These are phyloP conservation scores for Dendrobium officinale DNA, from an alignment of 106 monocot genomes.

Conservation along the genomic window DNA sequence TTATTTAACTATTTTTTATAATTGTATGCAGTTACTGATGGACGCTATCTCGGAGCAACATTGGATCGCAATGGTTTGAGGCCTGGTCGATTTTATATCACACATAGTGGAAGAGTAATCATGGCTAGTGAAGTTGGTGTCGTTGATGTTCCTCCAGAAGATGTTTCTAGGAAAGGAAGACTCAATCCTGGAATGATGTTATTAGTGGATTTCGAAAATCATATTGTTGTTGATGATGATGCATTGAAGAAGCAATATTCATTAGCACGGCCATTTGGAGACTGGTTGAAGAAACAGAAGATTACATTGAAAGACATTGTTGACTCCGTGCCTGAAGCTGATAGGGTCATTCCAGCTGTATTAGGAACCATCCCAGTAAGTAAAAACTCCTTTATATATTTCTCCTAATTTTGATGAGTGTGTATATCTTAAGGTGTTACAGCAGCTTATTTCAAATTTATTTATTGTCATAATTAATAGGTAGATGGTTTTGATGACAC, in stretches of 20 bases:
- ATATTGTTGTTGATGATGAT: slow-evolving; percentile 88
- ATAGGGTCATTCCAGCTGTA: slow-evolving; percentile 43
- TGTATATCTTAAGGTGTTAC: neutral
- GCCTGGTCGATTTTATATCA: slow-evolving; percentile 93
- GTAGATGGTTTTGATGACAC: slow-evolving; percentile 37
- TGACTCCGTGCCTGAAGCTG: slow-evolving; percentile 56
- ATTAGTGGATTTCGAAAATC: slow-evolving; percentile 95
- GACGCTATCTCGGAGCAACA: slow-evolving; percentile 96
- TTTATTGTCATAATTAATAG: slow-evolving; percentile 18
- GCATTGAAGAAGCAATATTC: slow-evolving; percentile 94
- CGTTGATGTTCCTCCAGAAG: slow-evolving; percentile 88
- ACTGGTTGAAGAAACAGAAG: slow-evolving; percentile 92
- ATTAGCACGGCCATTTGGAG: slow-evolving; percentile 74
- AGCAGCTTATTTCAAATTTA: neutral
- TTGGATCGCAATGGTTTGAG: slow-evolving; percentile 95
- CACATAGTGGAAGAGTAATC: slow-evolving; percentile 79
- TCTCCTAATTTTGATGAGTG: neutral
- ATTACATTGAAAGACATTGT: slow-evolving; percentile 66
- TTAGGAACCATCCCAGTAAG: slow-evolving; percentile 61
- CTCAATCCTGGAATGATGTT: slow-evolving; percentile 99
- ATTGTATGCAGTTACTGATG: slow-evolving; percentile 82
- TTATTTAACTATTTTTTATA: neutral
- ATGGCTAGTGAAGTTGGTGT: slow-evolving; percentile 99
- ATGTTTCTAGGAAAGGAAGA: slow-evolving; percentile 82
- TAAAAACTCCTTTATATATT: neutral